Evolutionary conservation across 805 yeast species (phyloP), one percentile per base, ranked within the genome.

Genomic region (Candida easanensis): DNA sequence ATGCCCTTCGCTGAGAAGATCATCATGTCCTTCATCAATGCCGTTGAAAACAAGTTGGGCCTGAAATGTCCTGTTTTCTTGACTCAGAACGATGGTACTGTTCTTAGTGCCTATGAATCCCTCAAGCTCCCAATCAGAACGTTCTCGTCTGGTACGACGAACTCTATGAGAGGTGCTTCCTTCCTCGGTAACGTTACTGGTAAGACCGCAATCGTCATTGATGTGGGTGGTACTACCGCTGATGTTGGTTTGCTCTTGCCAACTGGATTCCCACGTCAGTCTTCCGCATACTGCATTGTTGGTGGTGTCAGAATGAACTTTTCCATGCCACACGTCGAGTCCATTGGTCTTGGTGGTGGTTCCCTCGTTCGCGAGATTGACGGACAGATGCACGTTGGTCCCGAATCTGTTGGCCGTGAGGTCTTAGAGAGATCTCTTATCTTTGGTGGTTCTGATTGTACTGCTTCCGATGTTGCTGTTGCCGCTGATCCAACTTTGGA

Each of bases 341-440:
- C 70, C 46, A 69, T 74, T 42, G 79, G 79, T 3, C 60, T 73
- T 2, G 78, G 79, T 37, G 78, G 78, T 41, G 78, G 78, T 3
- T 73, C 77, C 2, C 57, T 70, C 16, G 73, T 73, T 3, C 53
- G 69, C 39, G 58, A 49, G 17, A 48, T 49, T 5, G 53, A 46
- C 21, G 58, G 44, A n/a, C 37, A 41, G 2, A 33, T 69, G 10
- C 57, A 64, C 10, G 59, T 73, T 28, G 78, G 78, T 3, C 78
- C 79, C 1, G 78, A 72, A 38, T 71, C 77, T 11, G 72, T 68
- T 11, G 79, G 77, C 8, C 50, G 64, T 27, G 70, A 70, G 21
- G 38, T 50, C 22, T 38, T 43, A 17, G 57, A 52, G 6, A 56
- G 61, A 46, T 62, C 72, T 1, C 36, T 62, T 19, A 60, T 70